These are phyloP conservation scores for Sporothrix schenckii DNA, from an alignment of 2,329 filamentous ascomycete genomes.

Conservation along the genomic window DNA sequence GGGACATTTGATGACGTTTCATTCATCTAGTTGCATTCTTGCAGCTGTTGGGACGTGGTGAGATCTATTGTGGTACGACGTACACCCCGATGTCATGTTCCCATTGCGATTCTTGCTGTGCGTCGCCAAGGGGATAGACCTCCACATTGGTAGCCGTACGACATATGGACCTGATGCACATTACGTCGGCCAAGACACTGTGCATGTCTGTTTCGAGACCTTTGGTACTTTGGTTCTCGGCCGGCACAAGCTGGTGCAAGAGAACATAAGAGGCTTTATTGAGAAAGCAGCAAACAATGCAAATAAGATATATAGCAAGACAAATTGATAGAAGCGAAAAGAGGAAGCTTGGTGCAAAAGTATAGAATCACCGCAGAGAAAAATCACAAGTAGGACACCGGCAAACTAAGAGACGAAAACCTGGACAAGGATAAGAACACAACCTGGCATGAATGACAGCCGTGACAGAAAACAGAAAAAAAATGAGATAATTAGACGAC, in stretches of 20 bases:
- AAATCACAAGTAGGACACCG: neutral
- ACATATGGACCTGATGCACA: neutral
- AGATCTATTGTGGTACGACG: no score
- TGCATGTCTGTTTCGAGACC: neutral
- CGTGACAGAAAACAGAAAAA: neutral
- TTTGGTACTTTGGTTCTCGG: neutral
- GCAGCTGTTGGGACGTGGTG: neutral
- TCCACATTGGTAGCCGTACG: neutral
- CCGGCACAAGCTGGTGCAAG: neutral
- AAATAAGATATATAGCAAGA: constrained; percentile 27
- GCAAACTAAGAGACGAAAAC: neutral
- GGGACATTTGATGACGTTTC: neutral
- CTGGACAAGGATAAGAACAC: neutral
- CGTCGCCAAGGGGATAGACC: neutral
- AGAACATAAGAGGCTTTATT: neutral
- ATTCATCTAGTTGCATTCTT: neutral
- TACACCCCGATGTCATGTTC: neutral
- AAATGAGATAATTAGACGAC: neutral
- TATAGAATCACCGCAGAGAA: neutral
- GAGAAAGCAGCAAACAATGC: neutral
- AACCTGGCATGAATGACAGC: neutral
- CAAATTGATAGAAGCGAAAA: constrained; percentile 24
- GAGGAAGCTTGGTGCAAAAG: neutral
- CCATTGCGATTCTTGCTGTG: neutral
- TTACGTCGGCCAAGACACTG: neutral